Evolutionary conservation across 306 rosid genomes (phyloP).

Genomic region (Cyamopsis tetragonoloba): DNA sequence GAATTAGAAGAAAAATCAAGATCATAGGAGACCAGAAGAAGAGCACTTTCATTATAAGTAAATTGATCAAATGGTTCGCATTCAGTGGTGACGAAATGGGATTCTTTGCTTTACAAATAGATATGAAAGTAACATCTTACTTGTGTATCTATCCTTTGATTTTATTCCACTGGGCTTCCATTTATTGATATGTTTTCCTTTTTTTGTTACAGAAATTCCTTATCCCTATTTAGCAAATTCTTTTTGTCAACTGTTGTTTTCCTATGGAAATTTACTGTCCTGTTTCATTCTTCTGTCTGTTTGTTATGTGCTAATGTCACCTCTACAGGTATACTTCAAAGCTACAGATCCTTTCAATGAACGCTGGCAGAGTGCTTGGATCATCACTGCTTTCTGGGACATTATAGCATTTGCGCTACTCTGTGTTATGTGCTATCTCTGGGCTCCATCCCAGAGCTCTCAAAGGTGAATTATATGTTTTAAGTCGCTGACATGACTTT

Average conservation of each 20-base stretch:
- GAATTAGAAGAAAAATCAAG: not conserved
- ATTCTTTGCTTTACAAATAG: not conserved
- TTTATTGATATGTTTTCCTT: not conserved
- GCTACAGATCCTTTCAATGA: conserved; percentile 98
- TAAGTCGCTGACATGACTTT: not conserved
- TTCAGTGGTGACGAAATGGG: not conserved
- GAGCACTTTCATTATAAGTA: not conserved
- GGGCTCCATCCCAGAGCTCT: conserved; percentile 99
- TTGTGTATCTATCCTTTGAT: not conserved
- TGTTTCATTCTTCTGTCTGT: not conserved
- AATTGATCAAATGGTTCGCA: not conserved
- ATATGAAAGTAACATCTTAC: not conserved
- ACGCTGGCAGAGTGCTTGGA: conserved; percentile 98
- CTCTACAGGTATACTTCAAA: conserved; percentile 77
- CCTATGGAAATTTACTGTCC: not conserved
- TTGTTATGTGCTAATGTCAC: conserved; percentile 1
- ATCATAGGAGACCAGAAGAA: not conserved
- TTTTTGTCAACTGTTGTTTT: not conserved
- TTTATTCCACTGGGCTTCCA: conserved; percentile 18
- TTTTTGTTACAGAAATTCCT: not conserved
- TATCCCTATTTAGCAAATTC: conserved; percentile 5
- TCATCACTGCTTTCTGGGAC: conserved; percentile 97
- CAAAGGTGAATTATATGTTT: conserved; percentile 55
- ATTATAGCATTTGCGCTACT: conserved; percentile 75
- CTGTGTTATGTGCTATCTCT: conserved; percentile 81